Evolutionary conservation across 2,329 filamentous ascomycete species (phyloP), one percentile per base, ranked within the genome.

Genomic region (Coniella vitis): DNA sequence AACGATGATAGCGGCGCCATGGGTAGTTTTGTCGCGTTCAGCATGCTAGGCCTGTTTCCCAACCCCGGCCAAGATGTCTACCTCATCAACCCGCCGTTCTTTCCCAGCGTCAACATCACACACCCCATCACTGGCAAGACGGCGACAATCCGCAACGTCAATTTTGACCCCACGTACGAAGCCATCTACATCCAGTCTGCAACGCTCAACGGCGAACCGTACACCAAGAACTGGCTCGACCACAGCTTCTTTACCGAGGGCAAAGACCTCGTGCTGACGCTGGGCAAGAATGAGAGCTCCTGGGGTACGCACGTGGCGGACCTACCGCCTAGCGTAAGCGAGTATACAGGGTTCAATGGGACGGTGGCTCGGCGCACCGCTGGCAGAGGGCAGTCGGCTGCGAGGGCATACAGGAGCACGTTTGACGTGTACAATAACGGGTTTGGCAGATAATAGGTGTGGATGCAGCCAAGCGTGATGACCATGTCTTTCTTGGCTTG

Each of bases 1-100:
- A 87, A 87, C 59, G 83, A 87, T 51, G 84, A 87, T 60, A 76
- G 73, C 40, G 84, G 84, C 4, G 81, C 84, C 0, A 86, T 87
- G 82, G 83, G 82, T 16, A 76, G 75, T 0, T 87, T 86, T 52
- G 68, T 80, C 0, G 79, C 78, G 0, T 74, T 87, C 1, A 69
- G 74, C 20, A 86, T 87, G 83, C 77, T 87, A 69, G 84, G 84
- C 0, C 64, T 87, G 7, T 87, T 83, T 62, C 84, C 84, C 0
- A 80, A 85, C 37, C 73, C 81, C 0, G 83, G 83, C 0, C 83
- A 87, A 57, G 69, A 86, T 53, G 81, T 86, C 0, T 87, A 87
- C 55, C 73, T 87, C n/a, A 83, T 87, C 54, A 84, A 69, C 0
- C 78, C 84, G 0, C 84, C 84, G 0, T 87, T 79, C 57, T 87